phyloP scores from a whole-genome alignment of 306 rosid species.

The Castanospermum australe region DNA sequence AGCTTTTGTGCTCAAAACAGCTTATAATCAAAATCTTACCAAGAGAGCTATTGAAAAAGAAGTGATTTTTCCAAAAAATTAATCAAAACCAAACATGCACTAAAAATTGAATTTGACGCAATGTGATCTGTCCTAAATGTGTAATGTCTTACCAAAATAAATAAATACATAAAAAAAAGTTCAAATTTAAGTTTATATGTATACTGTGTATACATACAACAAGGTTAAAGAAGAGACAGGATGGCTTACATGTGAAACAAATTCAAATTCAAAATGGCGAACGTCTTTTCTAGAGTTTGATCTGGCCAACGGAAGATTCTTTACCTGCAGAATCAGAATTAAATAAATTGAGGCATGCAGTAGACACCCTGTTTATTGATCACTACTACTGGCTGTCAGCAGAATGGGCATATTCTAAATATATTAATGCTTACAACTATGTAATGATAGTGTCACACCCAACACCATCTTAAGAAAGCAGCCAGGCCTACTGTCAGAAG shows the following conservation, averaged over 20 bases:
- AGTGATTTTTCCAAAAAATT: too few species aligned
- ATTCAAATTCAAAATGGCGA: constrained; percentile 84
- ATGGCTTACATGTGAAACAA: constrained; percentile 65
- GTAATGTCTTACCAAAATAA: background rate
- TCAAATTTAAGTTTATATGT: background rate
- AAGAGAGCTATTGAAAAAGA: too few species aligned
- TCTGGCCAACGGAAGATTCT: constrained; percentile 66
- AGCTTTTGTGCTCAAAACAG: too few species aligned
- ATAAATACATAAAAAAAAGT: background rate
- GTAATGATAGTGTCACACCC: background rate
- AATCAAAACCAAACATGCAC: too few species aligned
- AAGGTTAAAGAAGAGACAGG: constrained; percentile 18
- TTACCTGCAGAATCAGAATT: constrained; percentile 51
- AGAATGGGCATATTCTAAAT: background rate
- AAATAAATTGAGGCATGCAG: constrained; percentile 19
- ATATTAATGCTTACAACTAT: background rate
- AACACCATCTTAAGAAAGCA: constrained; percentile 86
- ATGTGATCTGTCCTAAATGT: background rate
- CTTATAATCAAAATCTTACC: too few species aligned
- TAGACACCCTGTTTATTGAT: background rate
- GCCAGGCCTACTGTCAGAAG: constrained; percentile 60
- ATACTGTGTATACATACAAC: background rate
- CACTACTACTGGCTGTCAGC: background rate
- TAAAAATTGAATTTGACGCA: constrained; percentile 5
- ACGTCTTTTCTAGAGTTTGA: constrained; percentile 70